Evolutionary conservation across 2,329 filamentous ascomycete genomes (phyloP), one percentile per base, ranked within the genome.

Genomic region (Cadophora malorum): DNA sequence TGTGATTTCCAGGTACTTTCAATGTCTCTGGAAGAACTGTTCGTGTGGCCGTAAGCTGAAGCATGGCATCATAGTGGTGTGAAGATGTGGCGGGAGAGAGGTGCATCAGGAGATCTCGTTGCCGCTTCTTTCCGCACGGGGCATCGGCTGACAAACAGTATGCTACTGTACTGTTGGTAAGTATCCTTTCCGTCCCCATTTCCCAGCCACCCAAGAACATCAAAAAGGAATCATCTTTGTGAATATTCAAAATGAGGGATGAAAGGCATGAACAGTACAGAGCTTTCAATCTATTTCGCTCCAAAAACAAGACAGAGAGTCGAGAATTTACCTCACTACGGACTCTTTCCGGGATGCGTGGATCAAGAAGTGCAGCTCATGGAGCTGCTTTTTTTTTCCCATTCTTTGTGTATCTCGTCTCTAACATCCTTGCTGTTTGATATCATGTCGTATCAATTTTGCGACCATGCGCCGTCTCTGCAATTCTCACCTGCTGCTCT

Each of bases 401-500:
- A 49, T 49, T 21, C 19, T 16, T 49, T 19, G 9, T 21, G 7
- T 49, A 49, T 21, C 19, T 21, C 6, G n/a, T 49, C 19, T 49
- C n/a, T 49, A 49, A 4, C 4, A 21, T 49, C 3, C n/a, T 38
- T 12, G 2, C 31, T 23, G 53, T 2, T 38, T 58, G 9, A 23
- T 10, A 23, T 12, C 12, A 38, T 21, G 6, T 38, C 23, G 31
- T 1, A 38, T 16, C 19, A 23, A 23, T 6, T 31, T 33, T 45
- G 38, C n/a, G 3, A n/a, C n/a, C n/a, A 59, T 23, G 45, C 23
- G 9, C 16, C 35, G 4, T 19, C 21, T 28, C 45, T 28, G 12
- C 33, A 59, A 35, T 28, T 6, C 23, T 61, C 65, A 3, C 64
- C 67, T 23, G 61, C 66, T 35, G 62, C 68, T 33, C 60, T 58